Base-by-base conservation (phyloP, 805 yeast species). In the Saccharomycopsis sp. region DNA sequence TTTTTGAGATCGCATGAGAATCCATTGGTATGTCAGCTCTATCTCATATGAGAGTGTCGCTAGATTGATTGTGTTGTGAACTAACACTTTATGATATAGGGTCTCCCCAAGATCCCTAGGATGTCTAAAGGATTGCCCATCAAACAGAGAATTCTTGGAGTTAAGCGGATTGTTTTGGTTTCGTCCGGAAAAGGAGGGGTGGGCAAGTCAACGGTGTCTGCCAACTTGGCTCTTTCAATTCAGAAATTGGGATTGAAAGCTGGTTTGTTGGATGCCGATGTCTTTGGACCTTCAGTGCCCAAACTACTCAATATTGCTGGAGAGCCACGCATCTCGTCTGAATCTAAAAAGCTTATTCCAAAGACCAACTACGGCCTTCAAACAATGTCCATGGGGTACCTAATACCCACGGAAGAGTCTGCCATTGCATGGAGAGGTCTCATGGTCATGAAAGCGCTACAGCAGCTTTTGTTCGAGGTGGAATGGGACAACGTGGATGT, bases 101-200 rank as follows among this genome's bases (percentile, higher is more conserved):
- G 75, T 3, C 58, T 70, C 12, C 69, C 72, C 6, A 64, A 42
- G 13, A 31, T 31, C n/a, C 35, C 35, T 5, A 7, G 35, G 19
- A 31, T 5, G 15, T 19, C 26, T 21, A 8, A 5, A 8, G 15
- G 15, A 12, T 20, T 33, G 8, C 83, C 85, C 0, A 58, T 75
- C 7, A 69, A 63, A 43, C 73, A 67, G 43, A 57, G 59, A 13
- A 71, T 85, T 23, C 72, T 78, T 0, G 72, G 72, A n/a, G 89
- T 81, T 2, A 59, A 64, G 5, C 75, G 69, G 38, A 67, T 83
- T 2, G 48, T 85, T 69, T 76, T 65, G 65, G 96, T 38, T 60
- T 82, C 77, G 1, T 78, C 87, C 0, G 94, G 92, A 4, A 83
- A 83, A 59, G 94, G 96, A 12, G 98, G 99, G 9, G 99, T 92